Conservation (phyloP, 345 rosid genomes). For the Raphanus sativus region DNA sequence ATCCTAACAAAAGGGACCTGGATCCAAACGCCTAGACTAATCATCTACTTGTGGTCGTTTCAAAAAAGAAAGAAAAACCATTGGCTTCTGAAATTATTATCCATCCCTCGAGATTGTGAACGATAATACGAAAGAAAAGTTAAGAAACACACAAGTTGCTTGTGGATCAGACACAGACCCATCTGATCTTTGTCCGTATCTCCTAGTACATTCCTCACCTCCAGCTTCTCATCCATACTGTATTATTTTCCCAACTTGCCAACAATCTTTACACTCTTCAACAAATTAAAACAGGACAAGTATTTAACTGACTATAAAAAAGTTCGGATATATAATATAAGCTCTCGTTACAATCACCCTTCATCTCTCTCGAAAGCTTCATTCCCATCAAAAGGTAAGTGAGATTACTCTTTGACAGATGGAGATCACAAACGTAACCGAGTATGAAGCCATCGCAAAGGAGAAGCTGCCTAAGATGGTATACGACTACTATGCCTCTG, state of each 20-base stretch:
- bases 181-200: conserved; percentile 42
- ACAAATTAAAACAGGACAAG: not conserved
- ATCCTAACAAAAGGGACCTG: not conserved
- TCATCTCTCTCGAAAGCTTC: conserved; percentile 21
- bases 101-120: conserved; percentile 30
- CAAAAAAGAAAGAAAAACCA: not conserved
- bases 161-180: conserved; percentile 49
- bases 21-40: not conserved
- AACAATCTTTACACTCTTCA: not conserved
- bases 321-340: not conserved
- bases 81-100: not conserved
- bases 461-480: conserved; percentile 79
- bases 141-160: conserved; percentile 49
- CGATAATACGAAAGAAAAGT: conserved; percentile 40
- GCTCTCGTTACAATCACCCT: not conserved
- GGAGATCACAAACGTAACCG: conserved; percentile 76
- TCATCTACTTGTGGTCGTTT: not conserved
- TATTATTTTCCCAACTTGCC: not conserved
- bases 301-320: not conserved
- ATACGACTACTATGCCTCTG: conserved; percentile 79
- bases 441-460: conserved; percentile 72
- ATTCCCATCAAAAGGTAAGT: conserved; percentile 22
- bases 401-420: conserved; percentile 31
- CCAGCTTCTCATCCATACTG: conserved; percentile 59
- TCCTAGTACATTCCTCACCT: conserved; percentile 48